These are phyloP conservation scores for Podospora pseudoanserina DNA, from an alignment of 495 filamentous ascomycete genomes.

Conservation along the genomic window DNA sequence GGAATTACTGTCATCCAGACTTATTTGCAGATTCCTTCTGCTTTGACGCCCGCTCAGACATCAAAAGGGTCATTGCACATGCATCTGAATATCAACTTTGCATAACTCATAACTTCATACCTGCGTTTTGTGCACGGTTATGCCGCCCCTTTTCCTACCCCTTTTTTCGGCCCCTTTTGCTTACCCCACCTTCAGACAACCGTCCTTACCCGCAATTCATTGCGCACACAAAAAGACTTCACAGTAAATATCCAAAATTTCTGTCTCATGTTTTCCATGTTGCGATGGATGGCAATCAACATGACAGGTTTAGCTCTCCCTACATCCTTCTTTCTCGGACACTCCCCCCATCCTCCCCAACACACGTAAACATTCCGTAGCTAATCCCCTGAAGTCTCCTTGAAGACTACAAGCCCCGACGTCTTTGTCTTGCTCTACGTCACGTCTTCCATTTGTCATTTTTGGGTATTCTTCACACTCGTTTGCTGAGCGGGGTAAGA, in stretches of 20 bases:
- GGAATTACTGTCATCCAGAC: background rate
- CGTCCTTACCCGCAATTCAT: background rate
- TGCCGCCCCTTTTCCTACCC: background rate
- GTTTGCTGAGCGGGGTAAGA: background rate
- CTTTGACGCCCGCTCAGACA: constrained; percentile 1
- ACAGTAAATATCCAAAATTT: background rate
- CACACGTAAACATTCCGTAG: background rate
- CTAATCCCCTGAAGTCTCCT: background rate
- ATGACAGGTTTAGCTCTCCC: background rate
- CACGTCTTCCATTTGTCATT: background rate
- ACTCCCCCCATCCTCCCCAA: background rate
- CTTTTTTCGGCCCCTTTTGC: background rate
- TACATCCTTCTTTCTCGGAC: background rate
- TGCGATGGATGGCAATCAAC: too few species aligned
- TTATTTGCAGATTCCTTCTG: constrained; percentile 1
- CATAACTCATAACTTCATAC: background rate
- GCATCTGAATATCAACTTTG: background rate
- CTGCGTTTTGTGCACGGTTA: background rate
- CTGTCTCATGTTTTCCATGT: too few species aligned
- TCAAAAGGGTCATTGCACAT: background rate
- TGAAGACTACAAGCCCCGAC: background rate
- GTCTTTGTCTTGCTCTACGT: background rate
- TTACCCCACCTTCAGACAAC: background rate
- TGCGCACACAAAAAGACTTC: background rate
- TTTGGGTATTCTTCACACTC: background rate